A percentile compares a stretch with the other conserved stretches of the same genome.
phyloP scores from a whole-genome alignment of 2,329 filamentous ascomycete genomes.

The Beauveria brongniartii region DNA sequence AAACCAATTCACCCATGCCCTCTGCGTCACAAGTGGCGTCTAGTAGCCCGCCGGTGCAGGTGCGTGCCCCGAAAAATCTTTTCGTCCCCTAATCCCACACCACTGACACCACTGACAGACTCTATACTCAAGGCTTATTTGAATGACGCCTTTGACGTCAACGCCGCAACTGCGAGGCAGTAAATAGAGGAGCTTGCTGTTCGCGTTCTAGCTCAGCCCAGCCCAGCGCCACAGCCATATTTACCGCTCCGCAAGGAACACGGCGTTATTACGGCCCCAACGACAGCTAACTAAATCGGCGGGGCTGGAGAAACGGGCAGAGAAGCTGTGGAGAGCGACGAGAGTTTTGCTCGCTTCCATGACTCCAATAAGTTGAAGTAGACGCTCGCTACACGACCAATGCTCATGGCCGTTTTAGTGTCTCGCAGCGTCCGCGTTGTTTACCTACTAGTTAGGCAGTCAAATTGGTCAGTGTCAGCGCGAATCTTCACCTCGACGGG shows the following conservation, averaged over 20 bases:
- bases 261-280: slow-evolving; percentile 11
- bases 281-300: not conserved
- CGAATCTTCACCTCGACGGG: not conserved
- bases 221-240: not conserved
- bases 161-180: not conserved
- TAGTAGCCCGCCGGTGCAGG: not conserved
- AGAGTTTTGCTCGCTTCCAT: not conserved
- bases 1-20: not conserved
- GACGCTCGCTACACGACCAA: not conserved
- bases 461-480: not conserved
- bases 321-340: slow-evolving; percentile 1
- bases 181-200: not conserved
- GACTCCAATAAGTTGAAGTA: not conserved
- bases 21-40: not conserved
- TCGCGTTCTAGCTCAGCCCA: not conserved
- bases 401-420: not conserved
- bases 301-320: not conserved
- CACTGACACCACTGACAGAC: not conserved
- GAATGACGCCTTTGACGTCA: slow-evolving; percentile 8
- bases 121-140: not conserved
- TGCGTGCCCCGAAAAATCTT: not conserved
- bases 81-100: not conserved
- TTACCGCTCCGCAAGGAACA: not conserved
- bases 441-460: not conserved
- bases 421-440: not conserved